Base-by-base conservation (phyloP, 2,329 filamentous ascomycete species). In the Trichoderma sp. region DNA sequence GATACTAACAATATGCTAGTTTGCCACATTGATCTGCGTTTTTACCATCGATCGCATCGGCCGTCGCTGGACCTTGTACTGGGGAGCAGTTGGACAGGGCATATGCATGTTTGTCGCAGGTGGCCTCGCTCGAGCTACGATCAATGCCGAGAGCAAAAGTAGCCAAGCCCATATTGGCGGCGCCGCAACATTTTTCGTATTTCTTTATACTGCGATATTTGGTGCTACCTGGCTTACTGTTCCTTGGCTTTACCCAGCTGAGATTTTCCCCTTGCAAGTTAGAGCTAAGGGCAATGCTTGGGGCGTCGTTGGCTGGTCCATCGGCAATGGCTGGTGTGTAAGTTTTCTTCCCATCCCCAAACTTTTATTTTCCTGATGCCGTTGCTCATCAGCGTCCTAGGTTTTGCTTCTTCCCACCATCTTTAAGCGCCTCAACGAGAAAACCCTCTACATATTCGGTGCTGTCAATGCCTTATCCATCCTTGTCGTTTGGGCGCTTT, bases 261-360 rank as follows among this genome's bases (percentile, higher is more conserved):
- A 94, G 77, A 93, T 93, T 70, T 94, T 93, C 76, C 91, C 92
- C 0, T 80, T 93, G 0, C 87, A 91, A 72, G 86, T 93, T 0
- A 87, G 92, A 26, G 92, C 92, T 1, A 91, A 91, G 75, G 92
- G 92, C 6, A 94, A 93, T 73, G 91, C 92, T 0, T 93, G 89
- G 87, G 91, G 92, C 23, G 91, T 94, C 0, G 87, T 93, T 0
- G 92, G 92, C 0, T 94, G 92, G 92, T 88, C 85, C 15, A 92
- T 94, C 65, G 92, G 92, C 0, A 93, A 93, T 74, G 91, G 91
- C 17, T 92, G 90, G 89, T 39, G 61, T 66, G 72, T 79, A 53
- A 79, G 73, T 47, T 26, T 1, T 61, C 13, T 61, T n/a, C 43
- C 15, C 7, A 4, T 6, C 43, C 8, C 8, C 4, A 28, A 20